Conservation (phyloP, 2,329 filamentous ascomycete genomes). For the Aspergillus eucalypticola region DNA sequence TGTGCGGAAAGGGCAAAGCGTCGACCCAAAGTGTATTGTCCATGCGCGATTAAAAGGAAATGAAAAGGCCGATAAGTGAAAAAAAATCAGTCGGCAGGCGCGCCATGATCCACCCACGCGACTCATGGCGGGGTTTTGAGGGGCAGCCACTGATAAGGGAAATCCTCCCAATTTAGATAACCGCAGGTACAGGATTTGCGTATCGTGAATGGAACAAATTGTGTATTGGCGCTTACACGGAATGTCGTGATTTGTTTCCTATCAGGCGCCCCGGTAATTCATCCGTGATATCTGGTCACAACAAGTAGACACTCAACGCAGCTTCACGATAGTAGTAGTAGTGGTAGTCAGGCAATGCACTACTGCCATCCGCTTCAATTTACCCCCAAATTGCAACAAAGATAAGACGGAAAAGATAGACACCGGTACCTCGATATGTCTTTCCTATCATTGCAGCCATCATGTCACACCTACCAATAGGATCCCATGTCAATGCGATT, state of each 20-base stretch:
- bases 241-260: background rate
- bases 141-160: conserved; percentile 23
- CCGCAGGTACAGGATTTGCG: conserved; percentile 14
- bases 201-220: background rate
- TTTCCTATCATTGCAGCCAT: conserved; percentile 10
- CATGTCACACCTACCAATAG: conserved; percentile 14
- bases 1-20: background rate
- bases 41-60: conserved; percentile 8
- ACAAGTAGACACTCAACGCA: no score
- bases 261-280: background rate
- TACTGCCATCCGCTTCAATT: background rate
- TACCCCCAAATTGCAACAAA: background rate
- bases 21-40: background rate
- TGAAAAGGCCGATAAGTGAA: background rate
- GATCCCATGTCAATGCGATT: conserved; percentile 8
- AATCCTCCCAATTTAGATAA: conserved; percentile 18
- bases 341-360: no score
- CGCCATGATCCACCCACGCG: conserved; percentile 25
- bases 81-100: conserved; percentile 22
- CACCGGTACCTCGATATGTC: background rate
- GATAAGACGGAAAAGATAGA: conserved; percentile 4
- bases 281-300: background rate
- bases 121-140: conserved; percentile 26
- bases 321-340: no score
- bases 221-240: background rate